Percentiles rank a stretch among this genome's conserved stretches.
These are phyloP conservation scores for Sisymbrium altissimum DNA, from an alignment of 345 rosid species.

Conservation along the genomic window DNA sequence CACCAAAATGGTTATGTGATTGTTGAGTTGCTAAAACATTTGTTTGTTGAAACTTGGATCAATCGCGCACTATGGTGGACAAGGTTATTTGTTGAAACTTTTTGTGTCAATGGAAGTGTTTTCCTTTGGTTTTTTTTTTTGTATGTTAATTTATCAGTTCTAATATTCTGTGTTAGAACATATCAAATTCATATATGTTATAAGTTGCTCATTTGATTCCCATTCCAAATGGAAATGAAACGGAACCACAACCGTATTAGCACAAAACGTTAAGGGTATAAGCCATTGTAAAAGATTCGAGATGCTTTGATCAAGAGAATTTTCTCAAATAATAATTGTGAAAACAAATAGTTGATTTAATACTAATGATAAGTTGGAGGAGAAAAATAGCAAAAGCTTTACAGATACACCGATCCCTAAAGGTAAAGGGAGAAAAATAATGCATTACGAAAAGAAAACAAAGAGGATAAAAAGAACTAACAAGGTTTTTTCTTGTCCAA, in stretches of 20 bases:
- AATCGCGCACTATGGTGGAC: background rate
- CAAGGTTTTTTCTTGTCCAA: constrained; percentile 93
- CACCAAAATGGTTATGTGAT: background rate
- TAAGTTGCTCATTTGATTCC: background rate
- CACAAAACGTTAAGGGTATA: background rate
- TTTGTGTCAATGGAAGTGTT: background rate
- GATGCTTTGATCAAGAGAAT: background rate
- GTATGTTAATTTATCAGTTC: background rate
- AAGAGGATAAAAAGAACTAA: constrained; percentile 27
- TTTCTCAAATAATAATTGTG: background rate
- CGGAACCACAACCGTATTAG: too few species aligned
- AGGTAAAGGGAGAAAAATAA: constrained; percentile 21
- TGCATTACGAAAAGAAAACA: background rate
- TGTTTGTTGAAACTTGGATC: background rate
- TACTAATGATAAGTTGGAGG: constrained; percentile 19
- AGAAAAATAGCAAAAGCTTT: constrained; percentile 23
- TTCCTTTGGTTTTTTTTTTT: background rate
- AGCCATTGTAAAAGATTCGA: background rate
- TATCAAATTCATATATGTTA: background rate
- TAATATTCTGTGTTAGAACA: background rate
- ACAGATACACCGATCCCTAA: constrained; percentile 29
- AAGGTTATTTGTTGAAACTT: background rate
- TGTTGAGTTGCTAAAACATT: background rate
- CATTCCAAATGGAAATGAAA: background rate
- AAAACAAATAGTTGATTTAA: constrained; percentile 17